Evolutionary conservation across 1,284 basidiomycete species (phyloP), one percentile per base, ranked within the genome.

Genomic region (Pseudozyma thailandica): DNA sequence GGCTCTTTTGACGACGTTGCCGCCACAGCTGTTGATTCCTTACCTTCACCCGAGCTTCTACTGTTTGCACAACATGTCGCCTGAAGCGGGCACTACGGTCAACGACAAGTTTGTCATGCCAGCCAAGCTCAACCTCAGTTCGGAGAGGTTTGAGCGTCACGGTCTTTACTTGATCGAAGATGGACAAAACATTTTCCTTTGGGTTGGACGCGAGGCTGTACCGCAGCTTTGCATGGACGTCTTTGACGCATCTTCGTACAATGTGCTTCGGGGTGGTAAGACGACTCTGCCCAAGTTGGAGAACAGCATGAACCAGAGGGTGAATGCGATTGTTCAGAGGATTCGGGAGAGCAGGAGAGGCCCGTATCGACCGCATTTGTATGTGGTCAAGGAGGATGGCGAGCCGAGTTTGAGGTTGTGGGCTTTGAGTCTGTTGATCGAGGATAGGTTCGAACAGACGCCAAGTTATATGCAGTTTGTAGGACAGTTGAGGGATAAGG

Each of bases 131-230:
- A 95, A 95, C 49, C 87, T 94, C 58, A 94, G 93, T 0, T 94
- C 92, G 31, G 96, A 98, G 84, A 87, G 92, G 38, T 86, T 99
- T 50, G 94, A 98, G 84, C 87, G 94, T 53, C 94, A 98, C 80
- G 96, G 96, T 51, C 86, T 99, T 50, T 98, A 91, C 88, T 85
- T 99, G 66, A 95, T 99, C 74, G 96, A 98, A 84, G 94, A 98
- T 83, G 92, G 92, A 0, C 96, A 98, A 84, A 94, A 92, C 45
- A 92, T 98, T 78, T 98, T 98, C 89, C 87, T 98, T 43, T 98
- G 93, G 92, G 88, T 99, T 50, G 96, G 96, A 7, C 89, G 94
- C 28, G 95, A 98, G 80, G 93, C 96, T 5, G 94, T 98, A 20
- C 93, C 94, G 3, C 92, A 95, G 80, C 88, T 98, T 48, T 86